Evolutionary conservation across 2,329 filamentous ascomycete genomes (phyloP).

Genomic region (Aspergillus latus): DNA sequence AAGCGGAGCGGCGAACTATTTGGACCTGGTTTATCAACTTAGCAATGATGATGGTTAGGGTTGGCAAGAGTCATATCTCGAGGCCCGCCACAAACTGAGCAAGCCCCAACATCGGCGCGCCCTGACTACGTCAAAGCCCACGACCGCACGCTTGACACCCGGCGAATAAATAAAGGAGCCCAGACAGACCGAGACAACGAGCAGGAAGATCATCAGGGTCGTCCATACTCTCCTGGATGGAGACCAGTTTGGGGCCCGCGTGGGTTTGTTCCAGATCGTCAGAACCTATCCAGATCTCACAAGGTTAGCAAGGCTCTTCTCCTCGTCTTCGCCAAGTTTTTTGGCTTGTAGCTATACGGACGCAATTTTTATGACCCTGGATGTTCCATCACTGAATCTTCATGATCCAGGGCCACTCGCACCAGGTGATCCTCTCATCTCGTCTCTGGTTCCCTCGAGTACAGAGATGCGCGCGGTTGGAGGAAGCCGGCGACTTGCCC

Average conservation of each 20-base stretch:
- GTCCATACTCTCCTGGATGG: constrained; percentile 29
- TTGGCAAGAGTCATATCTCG: constrained; percentile 44
- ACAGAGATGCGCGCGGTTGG: constrained; percentile 11
- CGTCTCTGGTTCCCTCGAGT: constrained; percentile 21
- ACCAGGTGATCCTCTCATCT: neutral
- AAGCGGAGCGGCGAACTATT: constrained; percentile 46
- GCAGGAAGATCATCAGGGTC: constrained; percentile 6
- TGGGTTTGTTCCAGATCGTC: constrained; percentile 28
- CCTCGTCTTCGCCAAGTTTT: neutral
- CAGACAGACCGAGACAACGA: neutral
- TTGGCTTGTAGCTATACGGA: constrained; percentile 51
- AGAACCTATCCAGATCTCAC: neutral
- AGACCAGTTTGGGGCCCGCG: constrained; percentile 31
- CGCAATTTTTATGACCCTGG: constrained; percentile 21
- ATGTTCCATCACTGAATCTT: constrained; percentile 7
- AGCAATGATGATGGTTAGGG: too few relatives aligned
- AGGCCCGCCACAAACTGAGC: neutral
- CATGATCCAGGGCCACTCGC: constrained; percentile 5
- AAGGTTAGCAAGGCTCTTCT: neutral
- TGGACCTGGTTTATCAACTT: too few relatives aligned
- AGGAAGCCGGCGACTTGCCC: constrained; percentile 24
- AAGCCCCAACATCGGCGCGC: neutral
- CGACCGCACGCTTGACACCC: neutral
- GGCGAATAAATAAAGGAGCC: neutral
- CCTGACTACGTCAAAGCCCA: neutral